Base-by-base conservation (phyloP, 2,329 filamentous ascomycete genomes). In the Phialemoniopsis sp. region DNA sequence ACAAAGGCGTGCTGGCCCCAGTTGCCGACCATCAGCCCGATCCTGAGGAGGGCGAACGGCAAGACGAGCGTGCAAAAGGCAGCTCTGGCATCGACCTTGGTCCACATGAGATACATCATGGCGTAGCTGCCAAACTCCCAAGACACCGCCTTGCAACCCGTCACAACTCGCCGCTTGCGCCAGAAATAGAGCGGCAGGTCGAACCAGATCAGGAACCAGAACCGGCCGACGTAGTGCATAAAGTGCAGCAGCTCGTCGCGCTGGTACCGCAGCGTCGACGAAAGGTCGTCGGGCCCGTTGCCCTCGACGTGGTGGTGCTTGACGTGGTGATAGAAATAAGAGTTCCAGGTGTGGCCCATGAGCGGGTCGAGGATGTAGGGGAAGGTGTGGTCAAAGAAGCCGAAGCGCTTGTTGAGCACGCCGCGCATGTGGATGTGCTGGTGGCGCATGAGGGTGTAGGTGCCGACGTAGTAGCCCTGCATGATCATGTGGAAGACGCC, bases 1-100 rank as follows among this genome's bases (percentile, higher is more conserved):
- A 91, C 85, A 46, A 91, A 82, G 2, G 86, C 86, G 56, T 91
- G 87, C 56, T 91, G 87, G 4, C 85, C 87, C 85, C 85, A 91
- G 55, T 91, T 91, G 2, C 87, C 87, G 8, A 87, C 72, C 87
- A 90, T 91, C 46, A 91, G 59, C 1, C 80, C 86, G 14, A 87
- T 50, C 1, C 87, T 73, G 60, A 90, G 72, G 21, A 84, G 58
- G 3, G 76, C 48, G 15, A 90, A 68, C 0, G 87, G 87, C 2
- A 89, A 54, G 2, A 89, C 51, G 19, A 87, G 73, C 1, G 79
- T 79, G 50, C 84, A 87, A 5, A 78, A 53, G 0, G 83, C 76
- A 0, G 85, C 76, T 3, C 64, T 64, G 15, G 68, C 55, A 56
- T 81, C 76, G 35, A 72, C 58, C 7, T 55, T 62, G 42, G 72